Percentiles rank a stretch among this genome's conserved stretches.
These are phyloP conservation scores for Blumeriella jaapii DNA, from an alignment of 2,329 filamentous ascomycete species.

Conservation along the genomic window DNA sequence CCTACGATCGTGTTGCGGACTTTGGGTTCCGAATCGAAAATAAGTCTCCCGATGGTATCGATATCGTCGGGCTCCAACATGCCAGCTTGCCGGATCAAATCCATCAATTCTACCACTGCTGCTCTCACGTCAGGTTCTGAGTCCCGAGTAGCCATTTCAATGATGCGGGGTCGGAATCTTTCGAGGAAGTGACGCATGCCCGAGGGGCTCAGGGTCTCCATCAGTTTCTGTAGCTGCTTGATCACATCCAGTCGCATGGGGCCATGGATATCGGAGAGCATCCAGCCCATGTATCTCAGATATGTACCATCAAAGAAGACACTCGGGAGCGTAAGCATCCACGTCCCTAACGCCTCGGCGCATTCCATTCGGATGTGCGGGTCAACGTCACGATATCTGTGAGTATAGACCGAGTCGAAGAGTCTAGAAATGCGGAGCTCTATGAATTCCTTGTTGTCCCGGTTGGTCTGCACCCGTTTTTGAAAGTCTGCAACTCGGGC, in stretches of 20 bases:
- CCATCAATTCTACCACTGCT: slow-evolving; percentile 68
- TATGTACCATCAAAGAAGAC: slow-evolving; percentile 86
- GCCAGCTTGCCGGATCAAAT: slow-evolving; percentile 70
- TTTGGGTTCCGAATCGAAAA: slow-evolving; percentile 77
- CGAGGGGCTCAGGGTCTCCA: slow-evolving; percentile 66
- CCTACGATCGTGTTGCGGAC: slow-evolving; percentile 80
- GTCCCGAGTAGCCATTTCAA: slow-evolving; percentile 87
- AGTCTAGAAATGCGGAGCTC: slow-evolving; percentile 66
- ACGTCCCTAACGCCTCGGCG: slow-evolving; percentile 72
- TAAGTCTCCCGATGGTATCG: slow-evolving; percentile 72
- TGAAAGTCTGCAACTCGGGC: slow-evolving; percentile 63
- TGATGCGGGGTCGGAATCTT: slow-evolving; percentile 71
- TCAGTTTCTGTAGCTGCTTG: slow-evolving; percentile 68
- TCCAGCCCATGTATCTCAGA: slow-evolving; percentile 89
- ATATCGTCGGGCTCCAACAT: slow-evolving; percentile 87
- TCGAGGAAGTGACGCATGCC: slow-evolving; percentile 85
- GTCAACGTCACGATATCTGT: slow-evolving; percentile 91
- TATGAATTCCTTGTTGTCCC: slow-evolving; percentile 42
- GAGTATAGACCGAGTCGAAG: slow-evolving; percentile 87
- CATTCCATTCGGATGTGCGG: slow-evolving; percentile 81
- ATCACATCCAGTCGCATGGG: slow-evolving; percentile 75
- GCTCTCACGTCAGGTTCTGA: slow-evolving; percentile 71
- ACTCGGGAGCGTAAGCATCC: slow-evolving; percentile 77
- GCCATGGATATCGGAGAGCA: slow-evolving; percentile 70
- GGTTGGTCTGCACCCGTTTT: slow-evolving; percentile 45